Base-by-base conservation (phyloP, 2,329 filamentous ascomycete genomes). In the Dryadomyces quercivorus region DNA sequence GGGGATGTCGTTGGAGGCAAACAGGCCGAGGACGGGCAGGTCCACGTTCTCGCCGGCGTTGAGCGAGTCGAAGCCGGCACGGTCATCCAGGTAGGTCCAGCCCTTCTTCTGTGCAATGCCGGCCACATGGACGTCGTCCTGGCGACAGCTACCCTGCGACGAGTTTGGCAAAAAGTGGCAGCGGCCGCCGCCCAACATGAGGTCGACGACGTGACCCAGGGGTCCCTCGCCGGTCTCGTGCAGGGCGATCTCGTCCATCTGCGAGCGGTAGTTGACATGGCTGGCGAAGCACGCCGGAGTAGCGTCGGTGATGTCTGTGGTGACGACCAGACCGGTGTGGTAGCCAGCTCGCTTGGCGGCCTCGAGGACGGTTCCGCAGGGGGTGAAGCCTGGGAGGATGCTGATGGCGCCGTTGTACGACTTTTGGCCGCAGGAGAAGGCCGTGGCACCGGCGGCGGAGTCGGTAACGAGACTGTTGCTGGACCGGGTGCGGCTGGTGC, bases 391-490 rank as follows among this genome's bases (percentile, higher is more conserved):
- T 0, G 91, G 91, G 16, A 94, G 75, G 53, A 95, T 86, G 10
- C 89, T 87, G 61, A 98, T 97, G 61, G 93, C 93, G 50, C 90
- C 90, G 65, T 98, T 98, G 73, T 98, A 98, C 67, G 85, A 95
- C 80, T 98, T 98, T 65, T 77, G 72, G 20, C 82, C 92, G 64
- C 93, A 98, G 2, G 88, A 90, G 68, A 98, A 98, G 1, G 93
- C 93, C 0, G 93, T 98, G 3, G 93, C 93, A 42, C 93, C 93
- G n/a, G 93, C 93, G 5, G 93, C 93, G 56, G 88, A 95, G 69
- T 98, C 93, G 1, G 93, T 98, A 52, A 98, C 86, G 57, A 97
- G 74, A 55, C 85, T 92, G 64, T 80, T 89, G 61, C 81, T 84
- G 52, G 88, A 95, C 55, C 90, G 78, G 20, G 93, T 98, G 57